Base-by-base conservation (phyloP, 2,329 filamentous ascomycete genomes). In the Paecilomyces formosus region DNA sequence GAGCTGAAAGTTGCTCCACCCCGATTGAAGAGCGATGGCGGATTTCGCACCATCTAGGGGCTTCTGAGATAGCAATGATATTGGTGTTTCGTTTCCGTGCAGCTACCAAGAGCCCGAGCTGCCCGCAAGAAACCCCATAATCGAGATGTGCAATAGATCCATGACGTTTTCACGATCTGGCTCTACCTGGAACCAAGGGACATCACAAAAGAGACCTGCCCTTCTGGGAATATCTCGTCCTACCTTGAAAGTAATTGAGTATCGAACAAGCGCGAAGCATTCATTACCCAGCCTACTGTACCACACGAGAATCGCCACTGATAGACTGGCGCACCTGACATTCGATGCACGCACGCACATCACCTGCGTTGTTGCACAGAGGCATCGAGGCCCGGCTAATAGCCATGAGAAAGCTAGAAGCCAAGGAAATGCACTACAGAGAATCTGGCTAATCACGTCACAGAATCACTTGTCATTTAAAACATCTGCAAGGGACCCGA, bases 321-420 rank as follows among this genome's bases (percentile, higher is more conserved):
- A 45, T 45, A 45, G 15, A 45, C 39, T 7, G 54, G 56, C 59
- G 57, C 59, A 55, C 57, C 59, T 60, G 59, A 58, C 45, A 21
- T 35, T 49, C 33, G 51, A 55, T 15, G 35, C 35, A 39, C 2
- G 24, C 24, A 26, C 24, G 35, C 35, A 39, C 39, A 18, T 45
- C 39, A 18, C n/a, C 39, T 18, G n/a, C 5, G 15, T n/a, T n/a
- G 39, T 45, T 45, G 39, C 39, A 45, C 39, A 6, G 39, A n/a
- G 39, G n/a, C 39, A 45, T 45, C 6, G 18, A 18, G 15, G 1
- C 18, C 39, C 8, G 5, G n/a, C 39, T 45, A 55, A 15, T 35
- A 55, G 15, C 4, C 9, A 31, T 9, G 49, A 30, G 26, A 52
- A n/a, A 31, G n/a, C 33, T n/a, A n/a, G 31, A 24, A 22, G 26